Base-by-base conservation (phyloP, 306 rosid genomes). In the Hylodesmum podocarpum region DNA sequence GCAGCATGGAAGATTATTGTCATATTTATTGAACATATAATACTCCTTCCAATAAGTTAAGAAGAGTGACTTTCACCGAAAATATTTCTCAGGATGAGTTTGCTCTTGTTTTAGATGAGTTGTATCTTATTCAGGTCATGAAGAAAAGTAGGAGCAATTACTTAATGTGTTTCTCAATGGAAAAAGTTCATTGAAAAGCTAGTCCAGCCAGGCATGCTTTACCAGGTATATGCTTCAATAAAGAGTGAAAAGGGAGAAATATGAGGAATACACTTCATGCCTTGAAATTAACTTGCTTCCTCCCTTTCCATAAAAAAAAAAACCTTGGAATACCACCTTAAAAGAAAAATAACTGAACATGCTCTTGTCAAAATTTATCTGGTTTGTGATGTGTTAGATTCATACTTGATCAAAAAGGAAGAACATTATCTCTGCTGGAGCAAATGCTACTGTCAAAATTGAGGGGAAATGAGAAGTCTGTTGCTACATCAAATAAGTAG, bases 331-430 rank as follows among this genome's bases (percentile, higher is more conserved):
- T 33, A 3, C 37, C 37, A 33, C 37, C 37, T 3, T 33, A 33
- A 33, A 33, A 33, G 37, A 33, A 33, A 33, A n/a, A n/a, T n/a
- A n/a, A n/a, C n/a, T n/a, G n/a, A n/a, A n/a, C n/a, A n/a, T n/a
- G n/a, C n/a, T n/a, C n/a, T n/a, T n/a, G n/a, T n/a, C n/a, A n/a
- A n/a, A n/a, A n/a, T n/a, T n/a, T n/a, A n/a, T n/a, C n/a, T n/a
- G n/a, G n/a, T n/a, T n/a, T n/a, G n/a, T n/a, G n/a, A n/a, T n/a
- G n/a, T n/a, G n/a, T n/a, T n/a, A n/a, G n/a, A n/a, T n/a, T n/a
- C n/a, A n/a, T n/a, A n/a, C n/a, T n/a, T n/a, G n/a, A n/a, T n/a
- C 87, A 43, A 87, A 89, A 84, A 81, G 74, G 85, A 90, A 86
- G 72, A 76, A 51, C 36, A 55, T 2, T 59, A 36, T 36, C 80